Conservation (phyloP, 2,329 filamentous ascomycete genomes). For the Thielaviopsis ethacetica region DNA sequence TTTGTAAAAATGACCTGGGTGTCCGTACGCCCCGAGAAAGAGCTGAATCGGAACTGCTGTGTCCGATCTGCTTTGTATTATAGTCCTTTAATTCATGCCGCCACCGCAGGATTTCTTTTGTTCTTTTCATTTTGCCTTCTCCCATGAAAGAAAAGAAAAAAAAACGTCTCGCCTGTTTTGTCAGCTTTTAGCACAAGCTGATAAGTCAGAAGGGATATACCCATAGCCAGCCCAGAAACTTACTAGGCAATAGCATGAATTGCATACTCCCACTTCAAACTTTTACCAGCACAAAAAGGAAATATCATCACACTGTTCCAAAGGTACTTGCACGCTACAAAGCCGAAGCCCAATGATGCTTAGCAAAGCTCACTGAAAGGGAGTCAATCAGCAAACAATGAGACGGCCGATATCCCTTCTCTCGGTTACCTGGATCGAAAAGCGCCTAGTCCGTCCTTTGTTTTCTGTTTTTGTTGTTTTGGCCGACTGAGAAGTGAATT, state of each 20-base stretch:
- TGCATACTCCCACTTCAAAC: too few species aligned
- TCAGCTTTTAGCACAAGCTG: not conserved
- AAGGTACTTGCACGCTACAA: not conserved
- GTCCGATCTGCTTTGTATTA: not conserved
- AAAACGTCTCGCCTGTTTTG: not conserved
- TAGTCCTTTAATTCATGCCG: not conserved
- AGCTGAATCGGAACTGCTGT: not conserved
- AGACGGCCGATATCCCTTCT: not conserved
- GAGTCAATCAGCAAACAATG: not conserved
- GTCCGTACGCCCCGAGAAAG: not conserved
- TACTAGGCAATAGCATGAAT: too few species aligned
- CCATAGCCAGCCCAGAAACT: too few species aligned
- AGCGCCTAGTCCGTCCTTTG: not conserved
- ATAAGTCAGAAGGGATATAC: not conserved
- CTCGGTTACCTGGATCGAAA: not conserved
- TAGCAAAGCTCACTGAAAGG: not conserved
- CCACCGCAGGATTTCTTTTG: not conserved
- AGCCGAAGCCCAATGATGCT: not conserved
- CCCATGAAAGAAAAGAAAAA: too few species aligned
- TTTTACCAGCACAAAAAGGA: too few species aligned
- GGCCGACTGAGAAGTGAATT: not conserved
- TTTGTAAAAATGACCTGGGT: too few species aligned
- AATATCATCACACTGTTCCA: too few species aligned
- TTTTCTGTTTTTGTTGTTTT: not conserved
- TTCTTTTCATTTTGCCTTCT: not conserved